phyloP scores from a whole-genome alignment of 371 early-diverging fungal genomes.

The Saksenaea vasiformis region DNA sequence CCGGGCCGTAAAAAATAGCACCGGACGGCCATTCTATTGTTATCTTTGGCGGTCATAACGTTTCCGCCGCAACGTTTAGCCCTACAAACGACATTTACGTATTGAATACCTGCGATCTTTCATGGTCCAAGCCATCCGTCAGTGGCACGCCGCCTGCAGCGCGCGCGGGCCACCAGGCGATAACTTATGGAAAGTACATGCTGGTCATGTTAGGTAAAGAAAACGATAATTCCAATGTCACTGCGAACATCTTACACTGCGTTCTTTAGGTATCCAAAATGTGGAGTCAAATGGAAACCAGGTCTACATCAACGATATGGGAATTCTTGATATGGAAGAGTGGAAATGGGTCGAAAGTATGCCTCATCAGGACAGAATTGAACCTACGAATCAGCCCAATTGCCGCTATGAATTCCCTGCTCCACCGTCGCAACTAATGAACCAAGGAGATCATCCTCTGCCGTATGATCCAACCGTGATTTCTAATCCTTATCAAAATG shows the following conservation, averaged over 20 bases:
- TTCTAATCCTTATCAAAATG: conserved; percentile 17
- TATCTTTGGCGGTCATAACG: conserved; percentile 26
- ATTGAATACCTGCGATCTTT: conserved; percentile 42
- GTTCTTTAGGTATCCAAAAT: conserved; percentile 1
- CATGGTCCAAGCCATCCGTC: conserved; percentile 33
- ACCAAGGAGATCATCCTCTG: neutral
- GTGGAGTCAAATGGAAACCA: neutral
- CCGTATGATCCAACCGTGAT: conserved; percentile 23
- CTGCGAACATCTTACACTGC: neutral
- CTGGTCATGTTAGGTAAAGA: conserved; percentile 35
- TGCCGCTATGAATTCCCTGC: conserved; percentile 32
- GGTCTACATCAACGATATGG: conserved; percentile 27
- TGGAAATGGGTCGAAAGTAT: conserved; percentile 47
- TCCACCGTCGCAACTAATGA: conserved; percentile 5
- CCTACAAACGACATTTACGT: conserved; percentile 31
- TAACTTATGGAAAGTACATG: conserved; percentile 42
- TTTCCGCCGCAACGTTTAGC: conserved; percentile 1
- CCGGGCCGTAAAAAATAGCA: conserved; percentile 7
- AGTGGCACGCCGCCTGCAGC: conserved; percentile 29
- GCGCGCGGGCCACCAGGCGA: conserved; percentile 38
- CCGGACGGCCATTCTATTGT: conserved; percentile 31
- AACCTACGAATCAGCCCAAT: neutral
- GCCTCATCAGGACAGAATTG: neutral
- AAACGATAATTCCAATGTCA: neutral
- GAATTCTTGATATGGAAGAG: conserved; percentile 35